Percentiles rank a stretch among this genome's conserved stretches.
These are phyloP conservation scores for Xylariaceae sp. DNA, from an alignment of 2,329 filamentous ascomycete genomes.

Conservation along the genomic window DNA sequence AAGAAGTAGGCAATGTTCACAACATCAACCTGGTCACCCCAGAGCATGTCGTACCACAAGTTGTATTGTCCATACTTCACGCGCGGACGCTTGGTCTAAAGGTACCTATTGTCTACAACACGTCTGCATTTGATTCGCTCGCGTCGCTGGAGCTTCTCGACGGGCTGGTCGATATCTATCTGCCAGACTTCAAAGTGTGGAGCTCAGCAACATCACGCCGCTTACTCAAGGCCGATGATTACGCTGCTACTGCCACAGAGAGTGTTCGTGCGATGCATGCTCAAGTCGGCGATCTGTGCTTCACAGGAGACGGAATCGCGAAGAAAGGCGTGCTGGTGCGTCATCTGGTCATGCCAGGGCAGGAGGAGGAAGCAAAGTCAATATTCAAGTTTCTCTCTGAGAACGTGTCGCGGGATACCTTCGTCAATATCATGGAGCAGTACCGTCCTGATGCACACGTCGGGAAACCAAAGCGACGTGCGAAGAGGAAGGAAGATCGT, in stretches of 20 bases:
- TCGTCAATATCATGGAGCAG: slow-evolving; percentile 87
- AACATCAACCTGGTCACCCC: slow-evolving; percentile 88
- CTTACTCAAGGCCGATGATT: slow-evolving; percentile 74
- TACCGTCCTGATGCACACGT: slow-evolving; percentile 79
- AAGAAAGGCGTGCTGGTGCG: slow-evolving; percentile 72
- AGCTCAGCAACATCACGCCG: slow-evolving; percentile 60
- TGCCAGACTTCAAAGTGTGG: slow-evolving; percentile 90
- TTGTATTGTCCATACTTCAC: slow-evolving; percentile 70
- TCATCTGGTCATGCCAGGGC: slow-evolving; percentile 82
- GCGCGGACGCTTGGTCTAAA: slow-evolving; percentile 66
- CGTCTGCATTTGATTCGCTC: slow-evolving; percentile 73
- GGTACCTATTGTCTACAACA: slow-evolving; percentile 80
- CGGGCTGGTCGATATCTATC: slow-evolving; percentile 77
- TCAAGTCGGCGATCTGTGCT: slow-evolving; percentile 79
- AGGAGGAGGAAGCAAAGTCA: slow-evolving; percentile 65
- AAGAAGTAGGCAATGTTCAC: slow-evolving; percentile 75
- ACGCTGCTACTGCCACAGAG: slow-evolving; percentile 67
- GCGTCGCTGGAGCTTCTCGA: slow-evolving; percentile 70
- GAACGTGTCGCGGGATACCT: slow-evolving; percentile 69
- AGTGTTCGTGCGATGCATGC: slow-evolving; percentile 76
- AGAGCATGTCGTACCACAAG: slow-evolving; percentile 82
- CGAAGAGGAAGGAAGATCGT: slow-evolving; percentile 17
- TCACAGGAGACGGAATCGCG: slow-evolving; percentile 76
- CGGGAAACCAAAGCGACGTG: slow-evolving; percentile 57
- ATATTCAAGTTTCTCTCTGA: slow-evolving; percentile 75